Evolutionary conservation across 2,329 filamentous ascomycete species (phyloP), one percentile per base, ranked within the genome.

Genomic region (Claviceps paspali): DNA sequence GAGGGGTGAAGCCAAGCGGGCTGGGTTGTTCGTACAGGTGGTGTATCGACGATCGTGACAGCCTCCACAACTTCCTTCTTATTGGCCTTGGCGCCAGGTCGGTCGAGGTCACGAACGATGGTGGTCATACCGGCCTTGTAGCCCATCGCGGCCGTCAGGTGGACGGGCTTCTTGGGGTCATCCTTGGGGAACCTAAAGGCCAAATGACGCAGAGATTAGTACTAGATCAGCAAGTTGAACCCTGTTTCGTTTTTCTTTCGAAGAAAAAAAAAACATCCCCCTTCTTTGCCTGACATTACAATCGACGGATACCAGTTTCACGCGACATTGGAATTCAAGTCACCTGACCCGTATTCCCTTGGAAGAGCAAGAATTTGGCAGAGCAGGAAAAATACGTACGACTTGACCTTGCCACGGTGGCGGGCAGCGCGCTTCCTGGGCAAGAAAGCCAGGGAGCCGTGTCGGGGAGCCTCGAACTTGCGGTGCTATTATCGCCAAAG

Each of bases 121-220:
- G 91, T 98, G 67, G 86, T 95, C 91, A 98, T 98, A 67, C 91
- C 91, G 64, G 91, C 91, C 85, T 98, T 98, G 81, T 98, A 98
- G 65, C 91, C 91, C 80, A 96, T 87, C 60, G 85, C 70, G 60
- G 91, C 91, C 49, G 91, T 98, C 59, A 98, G 79, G 77, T 98
- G 91, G 66, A 95, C 85, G 59, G 87, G 84, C 81, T 96, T 93
- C 83, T 96, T 96, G 61, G 86, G 73, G 76, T 98, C 87, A 83
- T 98, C 91, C 82, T 96, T 96, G 63, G 91, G 91, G 80, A 98
- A 98, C 69, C 85, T 92, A 8, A 7, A 17, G 10, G 10, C 5
- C 10, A 2, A 29, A 17, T 29, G 3, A n/a, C n/a, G 21, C 5
- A 22, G 21, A 22, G 21, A 8, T 8, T 5, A 22, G 21, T 8